Base-by-base conservation (phyloP, 441 rosid genomes). In the Adansonia grandidieri region DNA sequence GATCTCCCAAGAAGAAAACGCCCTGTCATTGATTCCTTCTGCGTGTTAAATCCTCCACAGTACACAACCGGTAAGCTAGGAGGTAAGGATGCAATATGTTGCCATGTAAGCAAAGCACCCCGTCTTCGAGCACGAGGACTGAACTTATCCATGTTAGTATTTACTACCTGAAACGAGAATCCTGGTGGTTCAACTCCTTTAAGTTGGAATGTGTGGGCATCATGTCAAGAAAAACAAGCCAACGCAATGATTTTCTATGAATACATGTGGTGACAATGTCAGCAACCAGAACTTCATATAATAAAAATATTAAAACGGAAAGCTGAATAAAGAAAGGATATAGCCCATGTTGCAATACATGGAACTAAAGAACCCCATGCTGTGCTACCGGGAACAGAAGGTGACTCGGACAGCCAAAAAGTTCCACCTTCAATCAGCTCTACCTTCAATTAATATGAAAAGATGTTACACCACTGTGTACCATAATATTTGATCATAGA, bases 51-150 rank as follows among this genome's bases (percentile, higher is more conserved):
- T 74, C 98, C 98, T 67, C 99, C 99, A 74, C 98, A 93, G 73
- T 94, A 96, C 65, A 96, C 89, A 82, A 96, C 99, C 0, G 99
- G 96, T 78, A 94, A 87, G 80, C 92, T 93, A 68, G 99, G 98
- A 75, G 97, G 99, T 79, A 94, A 88, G 50, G 99, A 96, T 60
- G 98, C 98, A 68, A 96, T 94, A 80, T 94, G 99, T 84, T 96
- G 98, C 99, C 99, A 94, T 14, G 99, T 96, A 72, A 96, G 98
- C 81, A 96, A 88, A 74, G 99, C 98, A 81, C 99, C 90, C 86
- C 98, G 89, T 83, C 99, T 89, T 72, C 99, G 98, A 57, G 99
- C 97, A 68, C 99, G 98, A 69, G 98, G 92, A 74, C 93, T 96
- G 47, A 88, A 78, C 82, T 93, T 94, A 78, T 96, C 98, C 96